Base-by-base conservation (phyloP, 1,139 yeast genomes). In the Debaryomyces sp. region DNA sequence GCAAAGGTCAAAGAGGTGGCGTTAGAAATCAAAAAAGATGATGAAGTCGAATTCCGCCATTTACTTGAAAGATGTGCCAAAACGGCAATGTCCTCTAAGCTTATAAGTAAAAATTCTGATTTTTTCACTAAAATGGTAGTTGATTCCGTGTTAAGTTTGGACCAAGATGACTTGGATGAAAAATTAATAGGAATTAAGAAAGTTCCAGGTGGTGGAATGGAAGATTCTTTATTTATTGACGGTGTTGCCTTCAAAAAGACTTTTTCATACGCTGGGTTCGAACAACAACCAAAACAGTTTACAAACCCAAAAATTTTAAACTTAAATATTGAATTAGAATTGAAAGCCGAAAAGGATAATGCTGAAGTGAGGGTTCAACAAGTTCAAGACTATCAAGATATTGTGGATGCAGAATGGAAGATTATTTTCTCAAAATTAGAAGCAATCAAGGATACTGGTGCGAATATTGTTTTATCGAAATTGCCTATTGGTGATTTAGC, bases 231-330 rank as follows among this genome's bases (percentile, higher is more conserved):
- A 53, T 89, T 90, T 60, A 83, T 94, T 46, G 83, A 89, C 60
- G 99, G 99, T 62, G 98, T 95, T 51, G 99, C 97, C 5, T 94
- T 94, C 73, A 91, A 94, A 63, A 94, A 94, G 74, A 92, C 99
- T 0, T 94, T 94, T 62, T 87, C 97, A 32, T 94, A 94, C 62
- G 98, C 98, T 46, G 98, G 98, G 9, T 94, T 94, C 68, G 99
- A 94, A 70, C 99, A 94, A 74, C 99, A 95, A 70, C 99, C 99
- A 45, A 94, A 94, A 70, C 73, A 70, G 49, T 90, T 95, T 65
- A 62, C 63, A 13, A 75, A 89, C 66, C 97, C 99, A 43, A 89
- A 87, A 68, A 85, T 95, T 56, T 75, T 94, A 50, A 84, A 86
- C 59, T 78, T 94, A 62, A 94, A 95, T 65, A 94, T 95, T 35